A percentile compares a stretch with the other conserved stretches of the same genome.
Evolutionary conservation across 73 alveolate species (phyloP).

Genomic region (Paramecium octaurelia): DNA sequence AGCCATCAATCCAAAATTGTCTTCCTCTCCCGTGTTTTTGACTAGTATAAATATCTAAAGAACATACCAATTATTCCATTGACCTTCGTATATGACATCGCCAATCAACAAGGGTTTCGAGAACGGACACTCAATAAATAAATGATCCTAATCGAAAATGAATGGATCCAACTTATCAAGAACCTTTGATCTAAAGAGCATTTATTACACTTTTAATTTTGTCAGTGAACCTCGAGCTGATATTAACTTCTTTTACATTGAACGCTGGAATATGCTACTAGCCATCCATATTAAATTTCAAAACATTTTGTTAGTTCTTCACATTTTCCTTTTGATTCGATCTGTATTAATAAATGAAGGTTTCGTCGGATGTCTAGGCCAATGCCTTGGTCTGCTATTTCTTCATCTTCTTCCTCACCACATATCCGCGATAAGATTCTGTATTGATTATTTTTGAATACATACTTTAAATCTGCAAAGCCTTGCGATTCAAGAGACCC

Average conservation of each 20-base stretch:
- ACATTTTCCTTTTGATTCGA: neutral
- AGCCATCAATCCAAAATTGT: constrained; percentile 70
- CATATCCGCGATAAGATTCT: neutral
- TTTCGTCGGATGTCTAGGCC: neutral
- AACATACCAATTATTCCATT: constrained; percentile 39
- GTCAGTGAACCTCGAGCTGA: neutral
- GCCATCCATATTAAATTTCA: neutral
- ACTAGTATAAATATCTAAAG: neutral
- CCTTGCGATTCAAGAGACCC: neutral
- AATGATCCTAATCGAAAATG: neutral
- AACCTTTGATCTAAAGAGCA: neutral
- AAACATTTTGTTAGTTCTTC: neutral
- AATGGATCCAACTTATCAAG: neutral
- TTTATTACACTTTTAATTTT: neutral
- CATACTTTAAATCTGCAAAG: neutral
- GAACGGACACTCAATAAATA: neutral
- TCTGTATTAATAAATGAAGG: neutral
- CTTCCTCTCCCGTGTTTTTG: constrained; percentile 78
- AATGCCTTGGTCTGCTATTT: neutral
- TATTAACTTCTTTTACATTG: neutral
- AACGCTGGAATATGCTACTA: neutral
- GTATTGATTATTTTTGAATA: neutral
- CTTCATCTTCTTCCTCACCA: neutral
- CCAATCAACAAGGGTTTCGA: neutral
- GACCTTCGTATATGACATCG: constrained; percentile 38